Evolutionary conservation across 2,329 filamentous ascomycete species (phyloP).

Genomic region (Trichoderma semiorbis): DNA sequence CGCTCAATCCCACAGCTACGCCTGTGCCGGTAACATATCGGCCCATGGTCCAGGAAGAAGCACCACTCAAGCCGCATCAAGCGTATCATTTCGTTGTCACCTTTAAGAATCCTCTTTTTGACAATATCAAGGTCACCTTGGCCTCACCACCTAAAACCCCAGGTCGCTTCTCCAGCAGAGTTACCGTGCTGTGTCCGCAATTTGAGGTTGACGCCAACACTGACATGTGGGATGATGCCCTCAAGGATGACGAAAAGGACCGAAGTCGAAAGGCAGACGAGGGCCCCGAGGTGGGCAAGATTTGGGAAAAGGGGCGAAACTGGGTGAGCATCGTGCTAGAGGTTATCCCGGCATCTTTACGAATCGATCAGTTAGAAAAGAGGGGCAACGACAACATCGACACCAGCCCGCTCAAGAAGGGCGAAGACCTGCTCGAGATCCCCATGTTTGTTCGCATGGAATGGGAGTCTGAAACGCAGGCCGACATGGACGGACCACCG

Average conservation of each 20-base stretch:
- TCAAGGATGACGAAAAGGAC: constrained; percentile 53
- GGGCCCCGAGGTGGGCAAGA: constrained; percentile 80
- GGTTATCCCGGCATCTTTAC: constrained; percentile 65
- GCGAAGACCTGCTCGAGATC: constrained; percentile 74
- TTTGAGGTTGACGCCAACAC: constrained; percentile 94
- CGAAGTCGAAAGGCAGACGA: constrained; percentile 41
- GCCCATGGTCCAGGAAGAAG: constrained; percentile 31
- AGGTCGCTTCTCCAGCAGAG: constrained; percentile 69
- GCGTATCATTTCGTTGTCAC: constrained; percentile 81
- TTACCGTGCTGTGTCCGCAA: constrained; percentile 90
- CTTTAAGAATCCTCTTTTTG: constrained; percentile 91
- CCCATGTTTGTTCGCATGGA: constrained; percentile 91
- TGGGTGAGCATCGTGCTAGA: constrained; percentile 95
- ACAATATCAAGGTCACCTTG: constrained; percentile 80
- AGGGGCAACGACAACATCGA: constrained; percentile 38
- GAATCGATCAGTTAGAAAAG: constrained; percentile 35
- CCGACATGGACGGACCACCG: constrained; percentile 57
- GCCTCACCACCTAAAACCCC: constrained; percentile 79
- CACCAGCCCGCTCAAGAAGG: constrained; percentile 49
- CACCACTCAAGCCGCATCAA: constrained; percentile 52
- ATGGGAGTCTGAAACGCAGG: constrained; percentile 72
- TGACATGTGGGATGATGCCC: constrained; percentile 81
- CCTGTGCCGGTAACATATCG: constrained; percentile 35
- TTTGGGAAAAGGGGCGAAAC: constrained; percentile 92
- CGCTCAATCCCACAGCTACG: constrained; percentile 45